Conservation (phyloP, 331 rosid genomes). For the Acacia concinna region DNA sequence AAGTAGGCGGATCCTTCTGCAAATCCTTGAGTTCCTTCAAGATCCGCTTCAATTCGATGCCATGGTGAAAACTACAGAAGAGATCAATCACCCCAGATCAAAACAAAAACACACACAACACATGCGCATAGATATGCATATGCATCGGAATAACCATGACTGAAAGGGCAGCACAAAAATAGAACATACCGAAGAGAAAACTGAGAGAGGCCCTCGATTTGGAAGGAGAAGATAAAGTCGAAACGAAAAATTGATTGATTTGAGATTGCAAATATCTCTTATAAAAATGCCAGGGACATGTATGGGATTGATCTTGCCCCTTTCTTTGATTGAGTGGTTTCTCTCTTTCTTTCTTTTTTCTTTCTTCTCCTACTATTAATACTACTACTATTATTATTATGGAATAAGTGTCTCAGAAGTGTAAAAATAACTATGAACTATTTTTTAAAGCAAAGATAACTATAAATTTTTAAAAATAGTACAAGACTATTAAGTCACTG, state of each 20-base stretch:
- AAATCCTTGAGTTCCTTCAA: slow-evolving; percentile 88
- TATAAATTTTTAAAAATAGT: too few relatives aligned
- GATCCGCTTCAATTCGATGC: slow-evolving; percentile 94
- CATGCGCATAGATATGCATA: not conserved
- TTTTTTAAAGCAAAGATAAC: too few relatives aligned
- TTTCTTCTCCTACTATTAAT: not conserved
- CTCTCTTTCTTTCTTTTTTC: not conserved
- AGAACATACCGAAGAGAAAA: slow-evolving; percentile 15
- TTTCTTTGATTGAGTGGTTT: not conserved
- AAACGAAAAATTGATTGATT: not conserved
- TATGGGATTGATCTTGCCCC: slow-evolving; percentile 33
- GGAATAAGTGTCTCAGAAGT: too few relatives aligned
- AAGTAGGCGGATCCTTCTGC: slow-evolving; percentile 94
- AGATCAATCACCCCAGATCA: slow-evolving; percentile 29
- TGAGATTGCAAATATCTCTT: slow-evolving; percentile 26
- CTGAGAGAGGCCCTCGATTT: slow-evolving; percentile 20
- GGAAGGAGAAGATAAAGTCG: not conserved
- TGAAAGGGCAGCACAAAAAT: not conserved
- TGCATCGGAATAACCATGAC: not conserved
- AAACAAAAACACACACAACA: not conserved
- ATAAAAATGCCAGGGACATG: slow-evolving; percentile 38
- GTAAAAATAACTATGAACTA: too few relatives aligned
- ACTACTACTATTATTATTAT: too few relatives aligned
- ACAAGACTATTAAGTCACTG: too few relatives aligned
- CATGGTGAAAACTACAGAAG: slow-evolving; percentile 51